Evolutionary conservation across 352 stramenopile genomes (phyloP).

Genomic region (Globisporangium paroecandrum): DNA sequence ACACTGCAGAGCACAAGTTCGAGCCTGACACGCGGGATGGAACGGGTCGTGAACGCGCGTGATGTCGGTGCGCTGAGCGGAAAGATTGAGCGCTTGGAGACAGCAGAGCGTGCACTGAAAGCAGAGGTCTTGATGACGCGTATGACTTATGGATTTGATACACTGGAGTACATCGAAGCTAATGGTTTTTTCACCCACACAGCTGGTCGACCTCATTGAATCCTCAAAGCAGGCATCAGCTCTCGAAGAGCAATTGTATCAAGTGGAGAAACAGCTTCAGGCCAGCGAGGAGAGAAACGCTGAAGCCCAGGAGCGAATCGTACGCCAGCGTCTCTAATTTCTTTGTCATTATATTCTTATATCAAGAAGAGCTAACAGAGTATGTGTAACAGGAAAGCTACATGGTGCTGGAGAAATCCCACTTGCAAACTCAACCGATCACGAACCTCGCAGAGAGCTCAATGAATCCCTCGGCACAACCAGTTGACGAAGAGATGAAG

Average conservation of each 20-base stretch:
- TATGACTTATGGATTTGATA: not conserved
- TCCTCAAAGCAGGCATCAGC: conserved; percentile 58
- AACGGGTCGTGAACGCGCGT: conserved; percentile 45
- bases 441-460: not conserved
- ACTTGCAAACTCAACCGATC: conserved; percentile 32
- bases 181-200: not conserved
- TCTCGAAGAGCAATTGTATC: conserved; percentile 60
- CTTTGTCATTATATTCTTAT: not conserved
- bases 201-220: conserved; percentile 69
- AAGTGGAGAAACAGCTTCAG: conserved; percentile 46
- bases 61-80: conserved; percentile 57
- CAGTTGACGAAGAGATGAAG: not conserved
- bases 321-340: conserved; percentile 22
- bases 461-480: not conserved
- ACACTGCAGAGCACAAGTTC: conserved; percentile 40
- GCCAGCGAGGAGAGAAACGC: conserved; percentile 51
- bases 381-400: conserved; percentile 31
- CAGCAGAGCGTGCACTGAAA: conserved; percentile 60
- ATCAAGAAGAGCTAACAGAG: conserved; percentile 5
- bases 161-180: not conserved
- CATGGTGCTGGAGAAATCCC: conserved; percentile 34
- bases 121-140: conserved; percentile 38
- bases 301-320: conserved; percentile 42
- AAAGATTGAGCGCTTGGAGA: conserved; percentile 58
- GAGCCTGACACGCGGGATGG: conserved; percentile 40